Conservation (phyloP, 441 rosid species). For the Monsonia emarginata region DNA sequence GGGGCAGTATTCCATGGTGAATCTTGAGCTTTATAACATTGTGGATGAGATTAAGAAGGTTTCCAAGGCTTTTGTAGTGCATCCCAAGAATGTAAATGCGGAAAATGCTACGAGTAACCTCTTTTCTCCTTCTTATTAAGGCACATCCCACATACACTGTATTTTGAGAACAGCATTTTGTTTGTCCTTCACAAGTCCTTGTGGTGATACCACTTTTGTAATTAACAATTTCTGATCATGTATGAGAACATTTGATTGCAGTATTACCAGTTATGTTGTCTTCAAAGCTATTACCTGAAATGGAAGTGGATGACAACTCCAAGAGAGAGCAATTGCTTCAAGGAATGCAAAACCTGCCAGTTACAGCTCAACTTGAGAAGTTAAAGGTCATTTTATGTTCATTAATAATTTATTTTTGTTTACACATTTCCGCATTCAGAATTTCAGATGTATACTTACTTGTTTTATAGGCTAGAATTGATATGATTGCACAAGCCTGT, state of each 20-base stretch:
- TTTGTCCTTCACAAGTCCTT: not conserved
- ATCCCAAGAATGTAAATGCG: slow-evolving; percentile 79
- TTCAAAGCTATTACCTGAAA: slow-evolving; percentile 80
- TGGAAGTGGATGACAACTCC: slow-evolving; percentile 73
- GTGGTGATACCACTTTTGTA: not conserved
- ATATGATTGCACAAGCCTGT: slow-evolving; percentile 85
- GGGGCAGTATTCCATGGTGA: slow-evolving; percentile 88
- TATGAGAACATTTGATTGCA: slow-evolving; percentile 23
- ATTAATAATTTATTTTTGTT: not conserved
- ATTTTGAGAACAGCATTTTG: not conserved
- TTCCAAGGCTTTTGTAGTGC: slow-evolving; percentile 79
- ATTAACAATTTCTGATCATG: not conserved
- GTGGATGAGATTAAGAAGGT: slow-evolving; percentile 77
- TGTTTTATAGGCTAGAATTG: slow-evolving; percentile 57
- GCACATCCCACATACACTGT: no score
- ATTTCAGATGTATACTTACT: slow-evolving; percentile 13
- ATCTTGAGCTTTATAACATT: slow-evolving; percentile 85
- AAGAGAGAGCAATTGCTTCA: slow-evolving; percentile 84
- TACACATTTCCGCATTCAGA: not conserved
- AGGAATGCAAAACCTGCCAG: slow-evolving; percentile 69
- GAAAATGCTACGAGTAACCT: slow-evolving; percentile 62
- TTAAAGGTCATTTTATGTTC: slow-evolving; percentile 41
- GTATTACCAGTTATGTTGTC: slow-evolving; percentile 97
- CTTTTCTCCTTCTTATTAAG: not conserved
- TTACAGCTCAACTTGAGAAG: slow-evolving; percentile 64